Base-by-base conservation (phyloP, 768 basidiomycete species). In the Crepidotus variabilis region DNA sequence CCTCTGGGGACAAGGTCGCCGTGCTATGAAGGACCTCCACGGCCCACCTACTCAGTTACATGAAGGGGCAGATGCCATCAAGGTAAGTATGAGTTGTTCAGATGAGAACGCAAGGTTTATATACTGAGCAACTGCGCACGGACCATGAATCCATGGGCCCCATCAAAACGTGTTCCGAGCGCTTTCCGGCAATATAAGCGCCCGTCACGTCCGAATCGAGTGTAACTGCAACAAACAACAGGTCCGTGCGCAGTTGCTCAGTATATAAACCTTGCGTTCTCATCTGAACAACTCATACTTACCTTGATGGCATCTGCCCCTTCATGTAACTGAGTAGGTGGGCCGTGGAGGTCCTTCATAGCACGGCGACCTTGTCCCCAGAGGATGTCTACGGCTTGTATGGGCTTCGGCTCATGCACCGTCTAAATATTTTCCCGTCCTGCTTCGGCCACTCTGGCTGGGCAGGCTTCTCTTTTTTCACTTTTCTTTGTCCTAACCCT, bases 361-460 rank as follows among this genome's bases (percentile, higher is more conserved):
- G 83, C 82, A 84, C 81, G 83, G 83, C 83, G 82, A 84, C 83
- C 80, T 63, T 85, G 82, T 84, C 82, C 83, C 71, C 80, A 84
- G 81, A 78, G 81, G 76, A 76, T 74, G 68, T 71, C 64, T 66
- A 65, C 67, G 76, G 78, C 70, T 84, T 84, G 83, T 84, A 80
- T 85, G 82, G 71, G 82, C 83, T 83, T 80, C 78, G 83, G 85
- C 78, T 80, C 81, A 85, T 85, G 86, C 85, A 87, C 81, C 80
- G 83, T 86, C 84, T 75, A 63, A 86, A 87, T 87, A 87, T 87
- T 87, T 87, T 78, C 85, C 85, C 69, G 84, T 86, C 81, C 82
- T 75, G 72, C 79, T 79, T 77, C 65, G 78, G 82, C 82, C 83
- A 80, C 80, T 82, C 80, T 80, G 79, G 79, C 79, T 80, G 76